These are phyloP conservation scores for Globisporangium carolinianum DNA, from an alignment of 352 stramenopile genomes.

Conservation along the genomic window DNA sequence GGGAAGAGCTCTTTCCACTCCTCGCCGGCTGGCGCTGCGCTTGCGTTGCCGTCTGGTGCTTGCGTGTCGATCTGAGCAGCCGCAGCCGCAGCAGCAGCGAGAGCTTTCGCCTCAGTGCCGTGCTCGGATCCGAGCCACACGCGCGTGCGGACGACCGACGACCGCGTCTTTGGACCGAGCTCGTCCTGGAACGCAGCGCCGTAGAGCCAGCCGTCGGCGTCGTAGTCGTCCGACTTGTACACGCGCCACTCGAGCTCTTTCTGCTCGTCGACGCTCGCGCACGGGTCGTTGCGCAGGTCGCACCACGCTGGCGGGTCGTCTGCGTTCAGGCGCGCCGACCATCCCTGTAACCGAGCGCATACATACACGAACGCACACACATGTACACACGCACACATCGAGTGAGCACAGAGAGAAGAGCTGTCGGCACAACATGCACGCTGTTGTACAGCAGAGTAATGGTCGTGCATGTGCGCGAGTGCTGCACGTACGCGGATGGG, in stretches of 20 bases:
- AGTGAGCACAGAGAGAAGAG: no score
- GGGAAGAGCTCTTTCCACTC: conserved; percentile 43
- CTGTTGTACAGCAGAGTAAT: not conserved
- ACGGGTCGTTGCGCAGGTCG: conserved; percentile 30
- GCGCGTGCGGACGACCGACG: conserved; percentile 66
- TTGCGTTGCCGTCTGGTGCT: conserved; percentile 5
- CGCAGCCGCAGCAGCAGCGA: conserved; percentile 3
- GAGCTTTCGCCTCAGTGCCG: conserved; percentile 20
- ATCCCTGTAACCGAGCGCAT: conserved; percentile 32
- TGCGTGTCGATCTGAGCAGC: not conserved
- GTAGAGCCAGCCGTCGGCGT: conserved; percentile 83
- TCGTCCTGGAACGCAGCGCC: conserved; percentile 56
- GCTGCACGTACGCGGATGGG: conserved; percentile 46
- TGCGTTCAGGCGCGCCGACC: conserved; percentile 55
- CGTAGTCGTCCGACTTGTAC: conserved; percentile 81
- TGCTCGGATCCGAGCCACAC: conserved; percentile 61
- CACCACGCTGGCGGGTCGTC: conserved; percentile 73
- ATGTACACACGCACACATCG: no score
- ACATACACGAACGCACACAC: not conserved
- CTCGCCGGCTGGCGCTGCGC: conserved; percentile 2
- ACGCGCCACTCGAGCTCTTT: conserved; percentile 64
- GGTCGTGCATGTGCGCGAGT: not conserved
- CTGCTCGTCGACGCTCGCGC: conserved; percentile 48
- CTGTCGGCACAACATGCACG: no score
- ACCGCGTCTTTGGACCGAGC: conserved; percentile 51